A percentile compares a stretch with the other conserved stretches of the same genome.
These are phyloP conservation scores for Plasmodium ovale DNA, from an alignment of 169 alveolate genomes.

Conservation along the genomic window DNA sequence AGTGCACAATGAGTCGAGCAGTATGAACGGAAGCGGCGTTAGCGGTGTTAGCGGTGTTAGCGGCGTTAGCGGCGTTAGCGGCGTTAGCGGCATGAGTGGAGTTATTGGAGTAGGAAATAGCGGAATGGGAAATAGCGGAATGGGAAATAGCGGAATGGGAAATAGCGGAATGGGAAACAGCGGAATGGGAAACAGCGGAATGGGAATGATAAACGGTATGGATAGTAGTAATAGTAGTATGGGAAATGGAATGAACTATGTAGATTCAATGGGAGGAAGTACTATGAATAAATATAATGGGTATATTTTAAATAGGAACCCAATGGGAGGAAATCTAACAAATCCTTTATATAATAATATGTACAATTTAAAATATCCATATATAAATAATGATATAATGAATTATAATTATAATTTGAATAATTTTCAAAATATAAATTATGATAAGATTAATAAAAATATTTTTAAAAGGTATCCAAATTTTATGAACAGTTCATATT, in stretches of 20 bases:
- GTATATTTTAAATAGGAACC: constrained; percentile 9
- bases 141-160: neutral
- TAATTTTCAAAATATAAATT: constrained; percentile 25
- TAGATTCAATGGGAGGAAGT: constrained; percentile 6
- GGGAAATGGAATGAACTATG: neutral
- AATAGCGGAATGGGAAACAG: neutral
- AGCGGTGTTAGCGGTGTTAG: too few relatives aligned
- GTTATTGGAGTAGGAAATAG: neutral
- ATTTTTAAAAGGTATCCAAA: constrained; percentile 46
- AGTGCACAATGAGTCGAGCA: neutral
- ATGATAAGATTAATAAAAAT: constrained; percentile 25
- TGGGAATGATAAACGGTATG: neutral
- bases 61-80: too few relatives aligned
- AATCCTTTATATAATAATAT: constrained; percentile 24
- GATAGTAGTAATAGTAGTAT: neutral
- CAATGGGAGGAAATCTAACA: neutral
- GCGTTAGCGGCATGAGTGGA: too few relatives aligned
- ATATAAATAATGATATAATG: constrained; percentile 52
- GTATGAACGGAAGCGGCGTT: neutral
- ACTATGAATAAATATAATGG: constrained; percentile 27
- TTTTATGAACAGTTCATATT: neutral
- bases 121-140: neutral
- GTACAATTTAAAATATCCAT: constrained; percentile 56
- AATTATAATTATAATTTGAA: constrained; percentile 53
- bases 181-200: neutral